phyloP scores from a whole-genome alignment of 805 yeast genomes.

The Scheffersomyces stipitis region DNA sequence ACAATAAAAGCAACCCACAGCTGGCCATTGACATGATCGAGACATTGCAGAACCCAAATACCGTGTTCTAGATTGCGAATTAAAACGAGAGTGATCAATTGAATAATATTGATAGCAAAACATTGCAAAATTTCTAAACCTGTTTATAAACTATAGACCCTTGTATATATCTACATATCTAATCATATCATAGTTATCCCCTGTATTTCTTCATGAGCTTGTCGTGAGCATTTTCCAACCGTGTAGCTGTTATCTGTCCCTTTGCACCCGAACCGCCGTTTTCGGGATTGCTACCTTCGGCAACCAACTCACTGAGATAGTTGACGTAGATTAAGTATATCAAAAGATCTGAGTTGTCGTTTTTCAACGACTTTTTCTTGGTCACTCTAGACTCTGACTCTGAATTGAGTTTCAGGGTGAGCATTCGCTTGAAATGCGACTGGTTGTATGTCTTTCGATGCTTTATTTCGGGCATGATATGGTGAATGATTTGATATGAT shows the following conservation, averaged over 20 bases:
- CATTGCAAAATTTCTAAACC: too few relatives aligned
- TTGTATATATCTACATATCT: too few relatives aligned
- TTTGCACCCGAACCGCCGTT: conserved; percentile 30
- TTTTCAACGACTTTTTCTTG: conserved; percentile 17
- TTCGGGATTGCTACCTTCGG: conserved; percentile 39
- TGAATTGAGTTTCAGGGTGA: conserved; percentile 17
- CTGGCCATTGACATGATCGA: conserved; percentile 69
- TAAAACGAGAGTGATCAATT: too few relatives aligned
- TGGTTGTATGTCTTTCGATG: conserved; percentile 16
- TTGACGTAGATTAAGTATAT: conserved; percentile 48
- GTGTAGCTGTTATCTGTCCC: conserved; percentile 38
- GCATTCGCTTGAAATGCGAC: conserved; percentile 15
- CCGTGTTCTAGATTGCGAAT: conserved; percentile 11
- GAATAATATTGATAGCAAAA: too few relatives aligned
- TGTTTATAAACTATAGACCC: too few relatives aligned
- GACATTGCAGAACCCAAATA: conserved; percentile 34
- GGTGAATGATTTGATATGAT: too few relatives aligned
- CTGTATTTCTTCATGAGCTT: conserved; percentile 32
- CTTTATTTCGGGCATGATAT: background rate
- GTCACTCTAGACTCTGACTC: conserved; percentile 1
- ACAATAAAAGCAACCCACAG: conserved; percentile 79
- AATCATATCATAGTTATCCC: too few relatives aligned
- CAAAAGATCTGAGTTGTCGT: conserved; percentile 43
- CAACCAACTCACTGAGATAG: conserved; percentile 42
- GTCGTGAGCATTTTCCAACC: conserved; percentile 37